These are phyloP conservation scores for Zangia roseola DNA, from an alignment of 768 basidiomycete genomes.

Conservation along the genomic window DNA sequence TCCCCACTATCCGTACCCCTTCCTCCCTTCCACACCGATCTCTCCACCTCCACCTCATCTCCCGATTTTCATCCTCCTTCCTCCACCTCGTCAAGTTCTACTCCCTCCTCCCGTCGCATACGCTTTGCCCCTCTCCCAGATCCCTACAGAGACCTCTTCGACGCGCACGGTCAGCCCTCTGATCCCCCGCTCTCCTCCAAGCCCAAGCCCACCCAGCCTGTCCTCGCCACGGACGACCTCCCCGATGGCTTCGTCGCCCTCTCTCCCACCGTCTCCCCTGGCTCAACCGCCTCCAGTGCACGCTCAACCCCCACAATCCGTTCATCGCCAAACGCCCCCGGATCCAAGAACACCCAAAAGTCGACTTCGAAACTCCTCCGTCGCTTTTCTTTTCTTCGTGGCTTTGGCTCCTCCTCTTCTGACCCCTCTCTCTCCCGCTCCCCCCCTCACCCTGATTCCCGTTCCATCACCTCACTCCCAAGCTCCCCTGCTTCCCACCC, in stretches of 20 bases:
- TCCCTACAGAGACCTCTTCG: constrained; percentile 49
- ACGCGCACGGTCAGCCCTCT: constrained; percentile 14
- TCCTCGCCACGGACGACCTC: neutral
- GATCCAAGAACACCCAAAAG: constrained; percentile 1
- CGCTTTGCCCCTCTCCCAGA: constrained; percentile 87
- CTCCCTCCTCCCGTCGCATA: constrained; percentile 40
- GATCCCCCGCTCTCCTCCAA: constrained; percentile 29
- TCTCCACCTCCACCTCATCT: constrained; percentile 19
- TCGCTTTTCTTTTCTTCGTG: constrained; percentile 21
- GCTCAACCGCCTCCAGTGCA: constrained; percentile 18
- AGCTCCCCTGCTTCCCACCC: constrained; percentile 11
- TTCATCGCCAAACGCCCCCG: neutral
- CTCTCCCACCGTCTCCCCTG: constrained; percentile 21
- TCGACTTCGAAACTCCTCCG: constrained; percentile 20
- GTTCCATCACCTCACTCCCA: constrained; percentile 14
- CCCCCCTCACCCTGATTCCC: constrained; percentile 14
- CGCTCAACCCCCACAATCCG: constrained; percentile 24
- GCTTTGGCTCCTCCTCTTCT: constrained; percentile 9
- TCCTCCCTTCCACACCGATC: no score
- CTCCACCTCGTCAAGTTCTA: constrained; percentile 4
- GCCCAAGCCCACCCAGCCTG: neutral
- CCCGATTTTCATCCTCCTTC: constrained; percentile 14
- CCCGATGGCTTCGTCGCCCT: constrained; percentile 9
- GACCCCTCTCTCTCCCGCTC: constrained; percentile 6
- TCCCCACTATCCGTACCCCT: no score